Base-by-base conservation (phyloP, 83 land plant genomes). In the Thuja plicata region DNA sequence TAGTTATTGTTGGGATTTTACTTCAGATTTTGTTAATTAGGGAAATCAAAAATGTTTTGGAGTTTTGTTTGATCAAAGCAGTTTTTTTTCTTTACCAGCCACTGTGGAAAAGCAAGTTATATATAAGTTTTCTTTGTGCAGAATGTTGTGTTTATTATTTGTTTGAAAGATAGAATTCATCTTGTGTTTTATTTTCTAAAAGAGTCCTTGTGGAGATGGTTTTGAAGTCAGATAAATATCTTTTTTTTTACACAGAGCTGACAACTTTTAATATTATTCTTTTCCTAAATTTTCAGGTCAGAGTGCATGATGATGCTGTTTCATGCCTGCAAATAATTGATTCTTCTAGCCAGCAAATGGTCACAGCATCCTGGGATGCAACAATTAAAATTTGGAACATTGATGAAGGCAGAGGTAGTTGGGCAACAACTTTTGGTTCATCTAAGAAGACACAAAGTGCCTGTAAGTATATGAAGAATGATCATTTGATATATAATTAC, bases 341-440 rank as follows among this genome's bases (percentile, higher is more conserved):
- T n/a, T 50, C 79, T 73, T 66, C 90, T 54, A 70, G 85, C 32
- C 90, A 82, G 32, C 87, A 87, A 71, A 84, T 92, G 89, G 89
- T 91, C 19, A 92, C 94, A 17, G 91, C 92, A 43, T 92, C 94
- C 19, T 92, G 91, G 91, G 94, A 92, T 91, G 91, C 91, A 79
- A 92, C 92, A 40, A 87, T 92, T 34, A 92, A 92, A 81, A 66
- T 91, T 9, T 92, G 94, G 94, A 90, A 84, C 32, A 84, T 92
- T 57, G 93, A 89, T 41, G 94, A 91, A 89, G 91, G 93, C 45
- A 91, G 89, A 91, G 90, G 94, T 32, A 88, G 89, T 45, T 92
- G 94, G 94, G 8, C 89, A 41, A 73, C 88, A 35, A 41, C 88
- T 80, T 62, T 77, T 45, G 89, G 89, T 34, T 40, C 82, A 74